Conservation (phyloP, 257 asterid genomes). For the Echites panduratus region DNA sequence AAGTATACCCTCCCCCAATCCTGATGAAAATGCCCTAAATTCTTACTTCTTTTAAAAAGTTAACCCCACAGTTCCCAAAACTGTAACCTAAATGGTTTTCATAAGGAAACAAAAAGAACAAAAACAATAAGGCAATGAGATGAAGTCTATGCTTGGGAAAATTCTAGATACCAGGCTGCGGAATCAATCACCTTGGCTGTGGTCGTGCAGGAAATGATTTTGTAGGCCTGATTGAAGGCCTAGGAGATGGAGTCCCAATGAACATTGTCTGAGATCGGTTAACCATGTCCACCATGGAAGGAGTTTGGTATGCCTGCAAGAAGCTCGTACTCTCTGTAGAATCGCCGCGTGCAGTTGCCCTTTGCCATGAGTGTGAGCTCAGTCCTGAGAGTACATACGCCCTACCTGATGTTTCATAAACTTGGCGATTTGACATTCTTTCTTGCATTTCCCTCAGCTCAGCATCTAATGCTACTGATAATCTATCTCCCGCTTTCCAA, state of each 20-base stretch:
- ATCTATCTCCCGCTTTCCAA: slow-evolving; percentile 53
- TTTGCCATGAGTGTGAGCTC: slow-evolving; percentile 96
- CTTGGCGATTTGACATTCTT: slow-evolving; percentile 67
- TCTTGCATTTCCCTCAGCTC: slow-evolving; percentile 82
- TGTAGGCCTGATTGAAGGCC: slow-evolving; percentile 33
- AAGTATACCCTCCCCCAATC: slow-evolving; percentile 28
- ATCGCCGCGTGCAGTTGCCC: slow-evolving; percentile 92
- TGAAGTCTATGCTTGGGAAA: not conserved
- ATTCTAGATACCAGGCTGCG: too few relatives aligned
- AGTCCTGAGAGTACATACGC: slow-evolving; percentile 87
- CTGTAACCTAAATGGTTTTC: not conserved
- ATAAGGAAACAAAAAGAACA: not conserved
- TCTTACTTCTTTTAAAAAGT: not conserved
- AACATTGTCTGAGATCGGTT: slow-evolving; percentile 66
- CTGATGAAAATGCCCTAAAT: slow-evolving; percentile 2
- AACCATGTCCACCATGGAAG: slow-evolving; percentile 90
- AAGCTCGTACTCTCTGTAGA: slow-evolving; percentile 63
- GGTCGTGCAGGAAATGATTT: slow-evolving; percentile 40
- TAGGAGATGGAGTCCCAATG: slow-evolving; percentile 38
- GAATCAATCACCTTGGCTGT: slow-evolving; percentile 46
- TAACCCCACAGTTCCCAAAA: slow-evolving; percentile 5
- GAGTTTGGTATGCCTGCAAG: slow-evolving; percentile 77
- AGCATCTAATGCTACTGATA: slow-evolving; percentile 52
- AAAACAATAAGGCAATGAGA: slow-evolving; percentile 6
- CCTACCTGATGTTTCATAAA: slow-evolving; percentile 75